Conservation (phyloP, 2,329 filamentous ascomycete species). For the Monilinia laxa region DNA sequence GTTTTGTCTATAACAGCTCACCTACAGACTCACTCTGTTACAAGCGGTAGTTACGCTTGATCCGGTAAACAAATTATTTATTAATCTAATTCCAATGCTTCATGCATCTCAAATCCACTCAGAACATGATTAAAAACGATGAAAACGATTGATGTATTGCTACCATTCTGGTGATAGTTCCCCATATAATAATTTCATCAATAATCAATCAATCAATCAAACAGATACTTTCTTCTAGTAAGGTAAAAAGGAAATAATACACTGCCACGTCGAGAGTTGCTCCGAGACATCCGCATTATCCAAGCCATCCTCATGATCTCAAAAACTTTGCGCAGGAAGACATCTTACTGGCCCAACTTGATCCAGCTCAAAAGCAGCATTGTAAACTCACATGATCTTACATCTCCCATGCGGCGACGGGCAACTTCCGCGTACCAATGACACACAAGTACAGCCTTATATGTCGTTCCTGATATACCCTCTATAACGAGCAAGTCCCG, state of each 20-base stretch:
- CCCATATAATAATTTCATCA: background rate
- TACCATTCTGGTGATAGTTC: slow-evolving; percentile 17
- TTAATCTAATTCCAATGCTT: slow-evolving; percentile 20
- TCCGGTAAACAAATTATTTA: slow-evolving; percentile 15
- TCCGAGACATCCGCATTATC: slow-evolving; percentile 23
- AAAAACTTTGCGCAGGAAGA: background rate
- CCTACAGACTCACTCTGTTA: background rate
- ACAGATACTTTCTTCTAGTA: background rate
- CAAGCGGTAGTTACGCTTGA: slow-evolving; percentile 23
- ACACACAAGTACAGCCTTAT: slow-evolving; percentile 23
- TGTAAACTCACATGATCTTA: slow-evolving; percentile 24
- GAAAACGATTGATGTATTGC: background rate
- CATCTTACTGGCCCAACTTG: slow-evolving; percentile 10
- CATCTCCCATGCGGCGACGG: slow-evolving; percentile 19
- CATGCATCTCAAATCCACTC: slow-evolving; percentile 9
- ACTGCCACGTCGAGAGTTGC: slow-evolving; percentile 21
- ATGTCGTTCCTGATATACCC: slow-evolving; percentile 24
- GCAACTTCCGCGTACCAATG: slow-evolving; percentile 28
- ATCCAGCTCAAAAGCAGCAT: slow-evolving; percentile 22
- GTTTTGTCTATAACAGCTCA: slow-evolving; percentile 5
- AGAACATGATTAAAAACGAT: background rate
- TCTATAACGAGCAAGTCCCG: slow-evolving; percentile 18
- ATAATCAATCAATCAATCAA: background rate
- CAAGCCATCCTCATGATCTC: background rate
- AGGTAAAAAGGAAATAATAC: slow-evolving; percentile 9